Evolutionary conservation across 495 filamentous ascomycete species (phyloP).

Genomic region (Sordaria brevicollis): DNA sequence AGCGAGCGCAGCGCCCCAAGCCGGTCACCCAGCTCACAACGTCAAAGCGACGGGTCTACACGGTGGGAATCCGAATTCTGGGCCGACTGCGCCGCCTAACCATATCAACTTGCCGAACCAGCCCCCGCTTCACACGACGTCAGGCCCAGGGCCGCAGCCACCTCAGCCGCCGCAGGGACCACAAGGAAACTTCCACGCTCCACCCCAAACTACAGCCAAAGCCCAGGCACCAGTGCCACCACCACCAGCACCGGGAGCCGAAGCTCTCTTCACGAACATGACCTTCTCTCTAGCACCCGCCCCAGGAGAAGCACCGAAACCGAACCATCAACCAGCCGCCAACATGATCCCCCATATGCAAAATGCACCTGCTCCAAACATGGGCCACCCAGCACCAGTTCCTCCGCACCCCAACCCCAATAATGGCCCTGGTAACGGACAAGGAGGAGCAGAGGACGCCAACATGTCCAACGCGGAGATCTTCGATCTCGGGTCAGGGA

Average conservation of each 20-base stretch:
- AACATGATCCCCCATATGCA: background rate
- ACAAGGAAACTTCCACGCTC: slow-evolving; percentile 4
- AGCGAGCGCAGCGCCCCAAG: slow-evolving; percentile 2
- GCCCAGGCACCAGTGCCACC: slow-evolving; percentile 4
- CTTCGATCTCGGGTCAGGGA: slow-evolving; percentile 23
- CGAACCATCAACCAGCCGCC: background rate
- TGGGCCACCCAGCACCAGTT: background rate
- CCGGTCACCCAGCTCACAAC: background rate
- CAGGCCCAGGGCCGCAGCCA: background rate
- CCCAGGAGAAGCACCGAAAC: slow-evolving; percentile 11
- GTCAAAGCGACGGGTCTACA: background rate
- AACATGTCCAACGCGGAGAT: slow-evolving; percentile 19
- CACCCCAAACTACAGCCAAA: background rate
- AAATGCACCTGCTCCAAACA: background rate
- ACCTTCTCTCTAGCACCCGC: slow-evolving; percentile 32
- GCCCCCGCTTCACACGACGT: background rate
- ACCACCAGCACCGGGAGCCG: slow-evolving; percentile 6
- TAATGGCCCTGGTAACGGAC: slow-evolving; percentile 1
- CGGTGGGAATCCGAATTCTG: background rate
- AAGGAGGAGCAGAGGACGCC: slow-evolving; percentile 1
- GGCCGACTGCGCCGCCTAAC: background rate
- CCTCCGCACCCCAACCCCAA: background rate
- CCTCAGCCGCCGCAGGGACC: background rate
- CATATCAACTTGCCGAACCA: background rate
- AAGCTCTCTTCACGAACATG: slow-evolving; percentile 33